Conservation (phyloP, 129 eudicot genomes). For the Pseudognaphalium luteoalbum region DNA sequence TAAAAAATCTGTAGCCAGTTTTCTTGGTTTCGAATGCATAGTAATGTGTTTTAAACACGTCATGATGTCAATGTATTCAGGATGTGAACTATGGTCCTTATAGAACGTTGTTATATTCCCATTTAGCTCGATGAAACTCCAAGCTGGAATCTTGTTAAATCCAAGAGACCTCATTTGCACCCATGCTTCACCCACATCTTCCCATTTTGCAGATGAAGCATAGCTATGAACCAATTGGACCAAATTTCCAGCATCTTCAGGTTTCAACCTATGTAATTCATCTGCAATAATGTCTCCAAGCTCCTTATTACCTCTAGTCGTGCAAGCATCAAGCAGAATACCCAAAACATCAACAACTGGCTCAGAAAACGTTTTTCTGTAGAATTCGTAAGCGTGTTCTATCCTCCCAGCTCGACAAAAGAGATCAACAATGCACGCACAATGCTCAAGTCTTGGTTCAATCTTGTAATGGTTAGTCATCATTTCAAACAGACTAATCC, state of each 20-base stretch:
- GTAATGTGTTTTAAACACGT: constrained; percentile 48
- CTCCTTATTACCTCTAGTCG: constrained; percentile 45
- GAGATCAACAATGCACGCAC: constrained; percentile 86
- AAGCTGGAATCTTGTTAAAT: constrained; percentile 75
- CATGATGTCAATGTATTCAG: constrained; percentile 50
- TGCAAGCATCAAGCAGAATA: constrained; percentile 82
- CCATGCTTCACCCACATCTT: constrained; percentile 83
- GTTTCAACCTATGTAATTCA: constrained; percentile 55
- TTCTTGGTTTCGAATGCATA: constrained; percentile 26
- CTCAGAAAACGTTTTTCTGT: constrained; percentile 49
- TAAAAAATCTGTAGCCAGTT: constrained; percentile 15
- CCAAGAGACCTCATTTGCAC: constrained; percentile 84
- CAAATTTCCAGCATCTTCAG: constrained; percentile 66
- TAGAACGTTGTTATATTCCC: constrained; percentile 71
- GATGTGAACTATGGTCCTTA: constrained; percentile 64
- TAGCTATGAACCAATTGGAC: constrained; percentile 78
- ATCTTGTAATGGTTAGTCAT: constrained; percentile 56
- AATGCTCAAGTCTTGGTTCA: constrained; percentile 76
- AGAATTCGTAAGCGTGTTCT: constrained; percentile 63
- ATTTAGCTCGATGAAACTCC: constrained; percentile 84
- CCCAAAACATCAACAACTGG: constrained; percentile 78
- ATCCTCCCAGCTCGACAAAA: constrained; percentile 81
- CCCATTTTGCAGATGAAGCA: constrained; percentile 82
- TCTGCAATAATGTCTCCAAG: constrained; percentile 51
- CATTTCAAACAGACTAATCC: constrained; percentile 56